A percentile compares a stretch with the other conserved stretches of the same genome.
Evolutionary conservation across 2,329 filamentous ascomycete genomes (phyloP).

Genomic region (Rutstroemia sp.): DNA sequence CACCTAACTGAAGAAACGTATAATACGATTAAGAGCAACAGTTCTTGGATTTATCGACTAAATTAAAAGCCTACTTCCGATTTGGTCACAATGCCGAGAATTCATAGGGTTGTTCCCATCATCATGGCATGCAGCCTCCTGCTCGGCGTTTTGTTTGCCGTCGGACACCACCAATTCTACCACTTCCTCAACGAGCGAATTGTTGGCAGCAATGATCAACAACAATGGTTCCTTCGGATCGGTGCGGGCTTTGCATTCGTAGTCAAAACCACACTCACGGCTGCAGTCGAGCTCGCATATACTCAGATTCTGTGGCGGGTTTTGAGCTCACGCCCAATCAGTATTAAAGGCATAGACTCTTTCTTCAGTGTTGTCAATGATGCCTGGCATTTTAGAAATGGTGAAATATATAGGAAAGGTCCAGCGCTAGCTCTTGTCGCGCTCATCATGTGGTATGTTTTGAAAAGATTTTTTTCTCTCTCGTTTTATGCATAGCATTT

Average conservation of each 20-base stretch:
- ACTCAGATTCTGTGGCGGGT: neutral
- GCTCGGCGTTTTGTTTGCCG: neutral
- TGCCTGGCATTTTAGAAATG: neutral
- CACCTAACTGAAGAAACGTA: neutral
- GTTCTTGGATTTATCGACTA: neutral
- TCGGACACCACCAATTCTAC: constrained; percentile 1
- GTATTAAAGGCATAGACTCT: neutral
- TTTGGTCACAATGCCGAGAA: neutral
- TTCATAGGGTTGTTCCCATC: neutral
- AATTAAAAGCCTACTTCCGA: neutral
- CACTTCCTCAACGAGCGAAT: neutral
- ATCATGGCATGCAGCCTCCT: neutral
- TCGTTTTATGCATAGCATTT: neutral
- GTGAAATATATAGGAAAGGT: neutral
- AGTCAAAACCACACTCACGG: neutral
- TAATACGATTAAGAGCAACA: neutral
- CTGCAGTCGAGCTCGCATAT: neutral
- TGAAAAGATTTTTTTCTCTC: neutral
- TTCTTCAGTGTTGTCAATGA: neutral
- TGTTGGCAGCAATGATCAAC: neutral
- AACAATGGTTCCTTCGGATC: neutral
- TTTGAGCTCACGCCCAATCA: neutral
- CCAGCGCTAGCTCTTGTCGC: neutral
- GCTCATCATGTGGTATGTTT: neutral
- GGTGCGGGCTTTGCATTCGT: neutral